Base-by-base conservation (phyloP, 1,139 yeast genomes). In the Suhomyces kunorum region DNA sequence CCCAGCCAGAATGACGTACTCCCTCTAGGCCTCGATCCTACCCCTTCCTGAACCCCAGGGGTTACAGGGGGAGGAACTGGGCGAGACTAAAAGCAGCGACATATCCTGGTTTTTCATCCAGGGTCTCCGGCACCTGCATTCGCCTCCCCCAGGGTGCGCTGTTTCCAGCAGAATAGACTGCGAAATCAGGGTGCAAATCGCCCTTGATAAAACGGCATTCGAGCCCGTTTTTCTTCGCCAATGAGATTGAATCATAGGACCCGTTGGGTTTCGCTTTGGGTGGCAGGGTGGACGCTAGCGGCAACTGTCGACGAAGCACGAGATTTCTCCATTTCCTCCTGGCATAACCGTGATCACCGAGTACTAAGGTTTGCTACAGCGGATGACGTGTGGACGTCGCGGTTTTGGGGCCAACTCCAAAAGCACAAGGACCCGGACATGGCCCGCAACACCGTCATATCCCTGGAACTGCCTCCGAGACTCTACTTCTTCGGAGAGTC, bases 341-440 rank as follows among this genome's bases (percentile, higher is more conserved):
- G n/a, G 8, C 13, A 16, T 13, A 1, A 11, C 12, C 26, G 18
- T 30, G 33, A 30, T 13, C 35, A 18, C 20, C 30, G 17, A 15
- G 28, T 27, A 24, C 16, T 34, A 6, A 18, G 6, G 28, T 39
- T 39, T 16, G 9, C 8, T 7, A 14, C 27, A 2, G n/a, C 31
- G 19, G 34, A 28, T 9, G 35, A 29, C 16, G 23, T 36, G 15
- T 7, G 43, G 9, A 20, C 34, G 13, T 54, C 59, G 4, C 13
- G 29, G 4, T 53, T 55, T 25, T 57, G 60, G 62, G 39, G 42
- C 15, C 31, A 38, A n/a, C 34, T 55, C 9, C 32, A 37, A 22
- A 36, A 36, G 12, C 35, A 36, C 20, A 47, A 45, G 27, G 45
- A 50, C 38, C 50, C 53, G 2, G 38, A 28, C 7, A 32, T 39